Evolutionary conservation across 306 rosid genomes (phyloP), one percentile per base, ranked within the genome.

Genomic region (Purshia tridentata): DNA sequence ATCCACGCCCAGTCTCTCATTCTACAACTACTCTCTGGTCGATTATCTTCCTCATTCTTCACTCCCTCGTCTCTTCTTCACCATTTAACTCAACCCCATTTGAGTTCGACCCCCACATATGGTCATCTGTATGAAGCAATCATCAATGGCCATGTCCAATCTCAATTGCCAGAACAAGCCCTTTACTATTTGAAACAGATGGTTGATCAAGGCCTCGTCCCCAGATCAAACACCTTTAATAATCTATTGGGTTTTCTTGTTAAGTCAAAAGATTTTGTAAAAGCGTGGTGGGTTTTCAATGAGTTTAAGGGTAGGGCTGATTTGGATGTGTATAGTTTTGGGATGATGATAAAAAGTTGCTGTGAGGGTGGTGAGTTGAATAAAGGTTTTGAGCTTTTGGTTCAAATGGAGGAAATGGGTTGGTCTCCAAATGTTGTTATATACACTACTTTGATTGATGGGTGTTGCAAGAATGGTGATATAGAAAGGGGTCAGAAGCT

Each of bases 391-490:
- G 80, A 76, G 69, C 83, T 88, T 80, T 70, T 90, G 73, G 87
- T 40, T 60, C 85, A 80, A 76, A 47, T 85, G 85, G 81, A 75
- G 66, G 76, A 67, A 58, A 44, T 74, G 69, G 83, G 87, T 41
- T 54, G 77, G 78, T 72, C 90, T 81, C 89, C 89, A 7, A 88
- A 88, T 75, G 89, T 84, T 75, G 92, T 87, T 48, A 83, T 88
- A 67, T 88, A 78, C 70, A 84, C 98, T 73, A 87, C 84, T 13
- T 58, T 92, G 88, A 85, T 92, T 29, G 89, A 88, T 59, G 98
- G 95, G 53, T 92, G 88, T 67, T 90, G 92, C 81, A 90, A 87
- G 78, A 90, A 68, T 72, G 89, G 88, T 47, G 86, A 92, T 63
- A 67, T 88, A 45, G 85, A 85, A 19, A 60, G 77, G 37, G 97